Evolutionary conservation across 129 eudicot genomes (phyloP).

Genomic region (Flaveria bidentis): DNA sequence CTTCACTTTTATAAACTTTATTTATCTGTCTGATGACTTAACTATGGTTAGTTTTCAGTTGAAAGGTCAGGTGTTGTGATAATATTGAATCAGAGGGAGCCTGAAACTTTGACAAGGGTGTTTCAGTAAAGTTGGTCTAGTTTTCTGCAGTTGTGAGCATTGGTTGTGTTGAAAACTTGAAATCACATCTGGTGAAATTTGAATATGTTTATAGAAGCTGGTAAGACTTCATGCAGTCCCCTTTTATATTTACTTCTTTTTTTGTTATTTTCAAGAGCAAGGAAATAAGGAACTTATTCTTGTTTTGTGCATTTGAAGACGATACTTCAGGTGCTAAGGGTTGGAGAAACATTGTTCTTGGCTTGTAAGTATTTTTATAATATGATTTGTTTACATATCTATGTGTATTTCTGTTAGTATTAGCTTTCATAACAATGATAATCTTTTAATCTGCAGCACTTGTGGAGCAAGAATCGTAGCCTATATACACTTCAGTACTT

Average conservation of each 20-base stretch:
- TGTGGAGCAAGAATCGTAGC: background rate
- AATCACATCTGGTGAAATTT: background rate
- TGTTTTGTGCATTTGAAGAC: background rate
- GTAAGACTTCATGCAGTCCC: too few relatives aligned
- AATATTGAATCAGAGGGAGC: too few relatives aligned
- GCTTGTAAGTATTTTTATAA: background rate
- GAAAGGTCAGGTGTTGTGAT: background rate
- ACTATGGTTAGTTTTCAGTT: background rate
- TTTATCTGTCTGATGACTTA: too few relatives aligned
- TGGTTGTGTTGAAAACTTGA: background rate
- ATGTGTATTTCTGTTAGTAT: background rate
- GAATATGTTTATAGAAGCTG: background rate
- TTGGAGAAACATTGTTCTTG: background rate
- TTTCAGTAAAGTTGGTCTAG: too few relatives aligned
- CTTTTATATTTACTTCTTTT: background rate
- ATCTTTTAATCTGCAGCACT: background rate
- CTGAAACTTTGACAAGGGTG: too few relatives aligned
- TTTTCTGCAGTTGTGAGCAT: too few relatives aligned
- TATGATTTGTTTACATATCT: background rate
- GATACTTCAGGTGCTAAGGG: background rate
- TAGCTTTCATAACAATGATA: background rate
- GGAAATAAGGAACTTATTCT: background rate
- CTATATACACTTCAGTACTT: background rate
- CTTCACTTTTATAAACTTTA: too few relatives aligned
- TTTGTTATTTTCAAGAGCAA: background rate